These are phyloP conservation scores for Plantago elongata DNA, from an alignment of 257 asterid species.

Conservation along the genomic window DNA sequence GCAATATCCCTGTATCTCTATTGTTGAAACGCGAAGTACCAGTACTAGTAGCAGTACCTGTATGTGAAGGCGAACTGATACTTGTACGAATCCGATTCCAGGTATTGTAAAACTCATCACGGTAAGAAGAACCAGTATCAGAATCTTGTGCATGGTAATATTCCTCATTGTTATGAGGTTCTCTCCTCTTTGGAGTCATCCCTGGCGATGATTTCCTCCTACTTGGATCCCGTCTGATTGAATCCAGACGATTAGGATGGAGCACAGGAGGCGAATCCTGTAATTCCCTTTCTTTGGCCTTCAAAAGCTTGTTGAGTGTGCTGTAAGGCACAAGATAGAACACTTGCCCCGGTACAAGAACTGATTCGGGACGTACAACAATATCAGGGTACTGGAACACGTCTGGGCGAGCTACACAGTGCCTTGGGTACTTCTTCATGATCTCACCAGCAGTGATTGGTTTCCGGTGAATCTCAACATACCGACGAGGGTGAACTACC, in stretches of 20 bases:
- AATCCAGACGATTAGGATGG: not conserved
- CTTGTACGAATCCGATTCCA: constrained; percentile 32
- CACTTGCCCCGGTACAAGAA: constrained; percentile 31
- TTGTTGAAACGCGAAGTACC: not conserved
- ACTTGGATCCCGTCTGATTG: not conserved
- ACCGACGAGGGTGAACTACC: constrained; percentile 49
- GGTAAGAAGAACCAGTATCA: constrained; percentile 15
- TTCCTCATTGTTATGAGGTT: constrained; percentile 10
- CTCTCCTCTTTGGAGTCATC: constrained; percentile 16
- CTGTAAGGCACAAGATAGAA: constrained; percentile 34
- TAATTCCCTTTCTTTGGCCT: constrained; percentile 22
- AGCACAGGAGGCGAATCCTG: constrained; percentile 3
- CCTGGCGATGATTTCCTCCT: constrained; percentile 22
- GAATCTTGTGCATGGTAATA: constrained; percentile 9
- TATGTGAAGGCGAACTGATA: not conserved
- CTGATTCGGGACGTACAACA: constrained; percentile 54
- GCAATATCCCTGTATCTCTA: not conserved
- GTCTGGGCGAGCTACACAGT: constrained; percentile 66
- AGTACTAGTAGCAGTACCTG: not conserved
- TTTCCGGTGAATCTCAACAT: constrained; percentile 31
- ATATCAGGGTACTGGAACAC: constrained; percentile 57
- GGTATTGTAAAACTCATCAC: constrained; percentile 22
- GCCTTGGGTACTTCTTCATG: constrained; percentile 47
- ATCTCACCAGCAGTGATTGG: constrained; percentile 51
- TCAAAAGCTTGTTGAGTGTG: constrained; percentile 28